Conservation (phyloP, 176 grass and related monocot species). For the Urochloa ruziziensis region DNA sequence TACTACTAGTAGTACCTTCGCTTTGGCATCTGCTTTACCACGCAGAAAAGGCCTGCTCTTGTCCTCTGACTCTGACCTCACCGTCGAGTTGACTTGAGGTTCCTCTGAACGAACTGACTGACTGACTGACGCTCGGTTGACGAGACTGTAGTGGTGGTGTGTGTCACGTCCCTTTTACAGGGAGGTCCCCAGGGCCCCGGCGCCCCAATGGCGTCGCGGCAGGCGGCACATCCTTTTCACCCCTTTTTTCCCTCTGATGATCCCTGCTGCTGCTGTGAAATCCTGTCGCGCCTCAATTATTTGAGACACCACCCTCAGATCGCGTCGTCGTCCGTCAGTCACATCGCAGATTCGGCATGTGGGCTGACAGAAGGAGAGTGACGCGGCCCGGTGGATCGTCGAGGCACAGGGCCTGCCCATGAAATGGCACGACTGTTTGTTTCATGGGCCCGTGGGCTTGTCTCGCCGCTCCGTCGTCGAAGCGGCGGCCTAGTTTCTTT, state of each 20-base stretch:
- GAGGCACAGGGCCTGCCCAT: too few species aligned
- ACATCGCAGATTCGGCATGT: too few species aligned
- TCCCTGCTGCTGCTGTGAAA: neutral
- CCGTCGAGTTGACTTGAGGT: slow-evolving; percentile 28
- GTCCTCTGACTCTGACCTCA: neutral
- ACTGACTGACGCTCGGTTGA: neutral
- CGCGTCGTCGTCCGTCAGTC: neutral
- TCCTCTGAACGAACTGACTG: neutral
- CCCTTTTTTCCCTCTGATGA: too few species aligned
- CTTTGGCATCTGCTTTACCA: slow-evolving; percentile 23
- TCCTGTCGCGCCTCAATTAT: neutral
- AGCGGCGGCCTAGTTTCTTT: too few species aligned
- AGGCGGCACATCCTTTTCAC: neutral
- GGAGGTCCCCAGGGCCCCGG: neutral
- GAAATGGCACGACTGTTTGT: too few species aligned
- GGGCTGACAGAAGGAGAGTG: too few species aligned
- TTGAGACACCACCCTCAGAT: neutral
- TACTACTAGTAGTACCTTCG: neutral
- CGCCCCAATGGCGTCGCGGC: slow-evolving; percentile 11
- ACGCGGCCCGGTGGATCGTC: too few species aligned
- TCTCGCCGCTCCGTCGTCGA: too few species aligned
- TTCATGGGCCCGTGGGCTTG: too few species aligned
- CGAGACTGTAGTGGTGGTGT: neutral
- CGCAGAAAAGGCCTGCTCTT: neutral
- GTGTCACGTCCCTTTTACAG: neutral